Percentiles rank a stretch among this genome's conserved stretches.
Conservation (phyloP, 2,329 filamentous ascomycete species). For the Colletotrichum kahawae region DNA sequence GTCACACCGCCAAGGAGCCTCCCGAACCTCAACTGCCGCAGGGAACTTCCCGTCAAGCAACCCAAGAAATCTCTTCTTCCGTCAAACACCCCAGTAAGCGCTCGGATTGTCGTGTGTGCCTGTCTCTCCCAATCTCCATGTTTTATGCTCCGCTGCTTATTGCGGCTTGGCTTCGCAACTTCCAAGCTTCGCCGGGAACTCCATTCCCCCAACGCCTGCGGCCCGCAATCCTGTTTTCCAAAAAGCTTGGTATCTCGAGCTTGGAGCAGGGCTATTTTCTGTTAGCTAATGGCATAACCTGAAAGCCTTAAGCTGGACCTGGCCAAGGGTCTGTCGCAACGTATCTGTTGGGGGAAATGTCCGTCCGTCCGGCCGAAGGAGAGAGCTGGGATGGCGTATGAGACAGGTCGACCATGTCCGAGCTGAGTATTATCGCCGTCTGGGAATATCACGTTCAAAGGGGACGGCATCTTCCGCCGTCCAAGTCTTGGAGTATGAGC, state of each 20-base stretch:
- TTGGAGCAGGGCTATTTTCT: not conserved
- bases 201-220: not conserved
- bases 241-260: not conserved
- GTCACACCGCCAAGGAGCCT: slow-evolving; percentile 5
- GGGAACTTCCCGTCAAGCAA: not conserved
- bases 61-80: not conserved
- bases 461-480: not conserved
- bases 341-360: not conserved
- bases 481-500: not conserved
- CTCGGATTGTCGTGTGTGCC: not conserved
- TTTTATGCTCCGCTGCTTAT: not conserved
- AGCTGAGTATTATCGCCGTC: not conserved
- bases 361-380: not conserved
- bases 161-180: not conserved
- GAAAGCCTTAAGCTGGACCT: not conserved
- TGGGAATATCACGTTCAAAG: not conserved
- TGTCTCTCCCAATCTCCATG: not conserved
- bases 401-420: not conserved
- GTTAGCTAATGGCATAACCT: not conserved
- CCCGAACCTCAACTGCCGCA: slow-evolving; percentile 6
- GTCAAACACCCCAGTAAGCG: not conserved
- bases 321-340: not conserved
- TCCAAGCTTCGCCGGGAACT: not conserved
- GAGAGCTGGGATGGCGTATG: not conserved
- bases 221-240: not conserved